Conservation (phyloP, 179 eudicot genomes). For the Patellifolia procumbens region DNA sequence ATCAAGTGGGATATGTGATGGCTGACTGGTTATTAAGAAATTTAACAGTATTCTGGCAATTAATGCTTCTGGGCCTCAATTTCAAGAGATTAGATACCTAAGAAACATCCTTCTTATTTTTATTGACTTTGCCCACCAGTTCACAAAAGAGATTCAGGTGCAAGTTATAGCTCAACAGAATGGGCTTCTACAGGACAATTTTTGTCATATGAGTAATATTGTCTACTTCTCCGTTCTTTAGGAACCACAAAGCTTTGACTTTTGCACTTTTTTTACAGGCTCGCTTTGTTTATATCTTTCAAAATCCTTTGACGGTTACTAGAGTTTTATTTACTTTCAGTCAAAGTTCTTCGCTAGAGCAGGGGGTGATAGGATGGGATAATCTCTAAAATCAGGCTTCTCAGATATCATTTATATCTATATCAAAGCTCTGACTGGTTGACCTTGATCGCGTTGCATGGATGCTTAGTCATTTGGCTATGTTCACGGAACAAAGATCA, state of each 20-base stretch:
- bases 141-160: neutral
- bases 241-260: no score
- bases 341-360: neutral
- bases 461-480: no score
- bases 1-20: conserved; percentile 9
- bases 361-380: neutral
- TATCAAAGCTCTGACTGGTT: neutral
- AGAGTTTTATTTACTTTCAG: neutral
- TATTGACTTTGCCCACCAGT: neutral
- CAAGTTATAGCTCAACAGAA: neutral
- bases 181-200: neutral
- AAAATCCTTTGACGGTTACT: no score
- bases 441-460: no score
- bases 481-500: no score
- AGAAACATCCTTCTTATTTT: neutral
- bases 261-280: no score
- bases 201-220: no score
- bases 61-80: neutral
- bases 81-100: neutral
- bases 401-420: neutral
- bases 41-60: neutral
- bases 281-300: no score
- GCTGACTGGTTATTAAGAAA: neutral
- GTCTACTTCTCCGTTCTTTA: no score
- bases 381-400: neutral